Percentiles rank a stretch among this genome's conserved stretches.
These are phyloP conservation scores for Phytophthora crassamura DNA, from an alignment of 352 stramenopile genomes.

Conservation along the genomic window DNA sequence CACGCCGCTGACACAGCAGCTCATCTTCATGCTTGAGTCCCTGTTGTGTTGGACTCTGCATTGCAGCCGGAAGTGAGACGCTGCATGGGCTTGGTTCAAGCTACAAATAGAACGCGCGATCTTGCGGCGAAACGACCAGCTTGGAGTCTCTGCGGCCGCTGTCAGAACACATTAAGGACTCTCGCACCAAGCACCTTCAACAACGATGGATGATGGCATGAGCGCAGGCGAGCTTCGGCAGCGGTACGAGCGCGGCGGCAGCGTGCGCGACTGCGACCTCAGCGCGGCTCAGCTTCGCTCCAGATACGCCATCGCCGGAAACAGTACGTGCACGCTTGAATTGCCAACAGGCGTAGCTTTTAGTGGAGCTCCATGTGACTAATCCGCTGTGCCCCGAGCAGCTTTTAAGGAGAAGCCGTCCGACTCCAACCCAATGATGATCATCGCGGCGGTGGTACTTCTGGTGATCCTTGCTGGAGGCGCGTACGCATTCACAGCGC, in stretches of 20 bases:
- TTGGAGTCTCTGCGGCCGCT: no score
- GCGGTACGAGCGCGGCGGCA: conserved; percentile 78
- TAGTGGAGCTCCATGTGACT: neutral
- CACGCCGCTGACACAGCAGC: no score
- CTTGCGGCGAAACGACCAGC: neutral
- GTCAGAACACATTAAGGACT: conserved; percentile 11
- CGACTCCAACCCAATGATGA: conserved; percentile 51
- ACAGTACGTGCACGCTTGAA: conserved; percentile 59
- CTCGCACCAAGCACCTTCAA: conserved; percentile 11
- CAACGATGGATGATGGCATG: conserved; percentile 64
- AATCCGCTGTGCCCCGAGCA: conserved; percentile 17
- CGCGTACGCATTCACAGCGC: conserved; percentile 58
- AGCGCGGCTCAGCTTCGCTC: conserved; percentile 79
- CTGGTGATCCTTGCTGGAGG: conserved; percentile 57
- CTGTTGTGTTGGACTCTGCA: no score
- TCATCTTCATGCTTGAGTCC: no score
- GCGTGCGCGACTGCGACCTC: conserved; percentile 77
- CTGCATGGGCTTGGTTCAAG: no score
- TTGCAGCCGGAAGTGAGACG: no score
- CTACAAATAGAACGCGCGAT: no score
- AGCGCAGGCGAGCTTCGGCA: conserved; percentile 71
- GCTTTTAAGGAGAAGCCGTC: conserved; percentile 75
- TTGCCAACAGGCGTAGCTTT: neutral
- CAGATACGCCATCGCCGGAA: conserved; percentile 80
- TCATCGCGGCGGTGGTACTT: conserved; percentile 56